Percentiles rank a stretch among this genome's conserved stretches.
Conservation (phyloP, 495 filamentous ascomycete genomes). For the Neurospora cerealis region DNA sequence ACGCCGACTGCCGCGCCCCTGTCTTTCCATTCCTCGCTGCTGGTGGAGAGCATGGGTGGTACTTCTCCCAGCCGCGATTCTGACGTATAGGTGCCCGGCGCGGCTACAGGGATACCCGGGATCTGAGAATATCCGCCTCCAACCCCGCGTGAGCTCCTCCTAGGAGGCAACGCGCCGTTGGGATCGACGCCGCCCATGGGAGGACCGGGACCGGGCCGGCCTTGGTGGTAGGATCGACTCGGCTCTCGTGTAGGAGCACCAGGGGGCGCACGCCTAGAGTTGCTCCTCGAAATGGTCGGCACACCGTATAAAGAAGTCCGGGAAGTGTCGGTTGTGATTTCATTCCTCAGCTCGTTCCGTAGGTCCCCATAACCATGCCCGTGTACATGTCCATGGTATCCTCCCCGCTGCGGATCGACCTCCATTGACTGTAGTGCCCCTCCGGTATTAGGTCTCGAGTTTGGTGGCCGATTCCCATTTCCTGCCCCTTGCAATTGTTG, state of each 20-base stretch:
- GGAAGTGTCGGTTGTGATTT: conserved; percentile 59
- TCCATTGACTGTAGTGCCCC: conserved; percentile 29
- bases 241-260: conserved; percentile 58
- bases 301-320: conserved; percentile 49
- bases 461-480: conserved; percentile 8
- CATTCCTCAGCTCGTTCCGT: conserved; percentile 39
- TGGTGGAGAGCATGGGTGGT: conserved; percentile 55
- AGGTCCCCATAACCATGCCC: background rate
- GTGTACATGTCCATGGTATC: conserved; percentile 29
- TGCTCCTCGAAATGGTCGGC: conserved; percentile 36
- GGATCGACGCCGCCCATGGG: conserved; percentile 33
- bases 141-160: conserved; percentile 58
- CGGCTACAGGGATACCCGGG: conserved; percentile 26
- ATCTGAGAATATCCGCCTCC: conserved; percentile 37
- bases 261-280: conserved; percentile 55
- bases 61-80: background rate
- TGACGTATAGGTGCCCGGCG: conserved; percentile 39
- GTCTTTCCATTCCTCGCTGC: conserved; percentile 93
- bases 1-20: conserved; percentile 74
- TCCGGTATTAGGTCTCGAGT: conserved; percentile 33
- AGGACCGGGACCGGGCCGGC: conserved; percentile 38
- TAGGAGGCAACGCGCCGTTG: conserved; percentile 51
- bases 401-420: conserved; percentile 27
- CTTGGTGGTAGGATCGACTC: conserved; percentile 56
- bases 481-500: background rate